Evolutionary conservation across 1,139 yeast species (phyloP), one percentile per base, ranked within the genome.

Genomic region (Eremothecium sinecaudum): DNA sequence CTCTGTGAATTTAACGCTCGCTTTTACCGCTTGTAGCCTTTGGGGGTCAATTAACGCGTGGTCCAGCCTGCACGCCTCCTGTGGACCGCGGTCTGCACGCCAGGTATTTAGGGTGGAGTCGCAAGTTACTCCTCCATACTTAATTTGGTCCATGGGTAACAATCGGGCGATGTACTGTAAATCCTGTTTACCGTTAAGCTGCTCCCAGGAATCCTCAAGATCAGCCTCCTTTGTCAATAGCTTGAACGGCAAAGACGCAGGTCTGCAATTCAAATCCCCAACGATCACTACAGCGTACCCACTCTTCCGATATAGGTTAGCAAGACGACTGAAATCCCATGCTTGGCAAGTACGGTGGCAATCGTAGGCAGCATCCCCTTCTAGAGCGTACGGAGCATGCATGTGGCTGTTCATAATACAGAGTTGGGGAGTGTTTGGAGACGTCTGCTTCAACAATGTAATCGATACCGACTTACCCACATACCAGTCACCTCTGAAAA

Each of bases 281-380:
- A 87, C 95, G 34, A 84, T 77, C 30, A 92, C 69, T 0, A 83
- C 90, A 1, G 87, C 79, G 57, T 82, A 80, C 0, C 96, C 95
- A 0, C 90, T 79, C 36, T 65, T 67, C 32, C 68, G 67, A 32
- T 90, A 69, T 33, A 78, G 58, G 20, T 68, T 67, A 2, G 82
- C 76, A 33, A 86, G 43, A 36, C 75, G 71, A 16, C 90, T 69
- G 53, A 92, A 73, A 55, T 87, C 96, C 97, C 97, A 90, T 0
- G 97, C 97, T 58, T 90, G 99, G 40, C 93, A 75, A 0, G 95
- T 79, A 35, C 98, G 65, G 54, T 90, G 97, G 46, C 95, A 82
- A 3, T 77, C 66, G 54, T 92, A 90, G 4, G 92, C 80, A 4
- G 93, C 92, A 58, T 84, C 95, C 1, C 97, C 97, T 1, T 64